A percentile compares a stretch with the other conserved stretches of the same genome.
These are phyloP conservation scores for Cymbopogon flexuosus DNA, from an alignment of 202 grass and related monocot species.

Conservation along the genomic window DNA sequence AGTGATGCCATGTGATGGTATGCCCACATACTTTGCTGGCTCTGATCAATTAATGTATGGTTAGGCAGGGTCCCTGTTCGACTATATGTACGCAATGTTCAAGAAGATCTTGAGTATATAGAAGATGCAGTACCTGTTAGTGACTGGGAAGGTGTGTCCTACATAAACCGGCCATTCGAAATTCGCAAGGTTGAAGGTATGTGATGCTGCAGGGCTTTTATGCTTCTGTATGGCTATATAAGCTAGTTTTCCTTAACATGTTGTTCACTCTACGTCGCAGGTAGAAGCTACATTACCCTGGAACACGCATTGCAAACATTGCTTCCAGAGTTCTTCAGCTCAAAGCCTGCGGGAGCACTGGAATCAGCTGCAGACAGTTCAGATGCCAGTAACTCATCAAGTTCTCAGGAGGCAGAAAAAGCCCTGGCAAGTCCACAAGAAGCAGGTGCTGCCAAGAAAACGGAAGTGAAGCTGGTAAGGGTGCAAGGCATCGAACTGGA, in stretches of 20 bases:
- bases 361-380: constrained; percentile 25
- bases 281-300: constrained; percentile 58
- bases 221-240: background rate
- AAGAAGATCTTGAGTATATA: constrained; percentile 63
- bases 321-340: constrained; percentile 62
- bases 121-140: constrained; percentile 59
- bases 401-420: constrained; percentile 18
- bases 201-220: background rate
- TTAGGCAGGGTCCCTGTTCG: constrained; percentile 96
- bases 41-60: constrained; percentile 45
- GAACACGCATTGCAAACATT: constrained; percentile 55
- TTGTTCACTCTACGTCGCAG: constrained; percentile 11
- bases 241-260: background rate
- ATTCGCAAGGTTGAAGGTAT: constrained; percentile 69
- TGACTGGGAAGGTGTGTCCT: constrained; percentile 81
- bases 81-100: constrained; percentile 66
- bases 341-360: constrained; percentile 6
- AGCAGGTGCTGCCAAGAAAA: background rate
- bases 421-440: background rate
- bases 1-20: background rate
- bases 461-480: constrained; percentile 56
- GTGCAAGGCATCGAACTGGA: constrained; percentile 81
- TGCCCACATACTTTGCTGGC: background rate
- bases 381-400: constrained; percentile 3
- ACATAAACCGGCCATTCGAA: constrained; percentile 83